These are phyloP conservation scores for Aspergillus flavus DNA, from an alignment of 2,329 filamentous ascomycete genomes.

Conservation along the genomic window DNA sequence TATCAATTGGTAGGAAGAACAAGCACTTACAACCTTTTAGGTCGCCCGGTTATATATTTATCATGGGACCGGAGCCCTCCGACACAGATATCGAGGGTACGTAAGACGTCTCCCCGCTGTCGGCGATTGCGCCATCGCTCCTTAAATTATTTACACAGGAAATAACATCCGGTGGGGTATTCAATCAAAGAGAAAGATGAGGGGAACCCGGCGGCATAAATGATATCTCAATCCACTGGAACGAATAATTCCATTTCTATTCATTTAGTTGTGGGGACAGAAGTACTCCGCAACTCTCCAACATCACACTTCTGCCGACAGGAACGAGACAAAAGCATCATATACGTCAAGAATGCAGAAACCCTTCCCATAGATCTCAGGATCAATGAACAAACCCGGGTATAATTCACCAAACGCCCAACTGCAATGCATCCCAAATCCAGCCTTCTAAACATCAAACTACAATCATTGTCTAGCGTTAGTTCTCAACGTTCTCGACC, in stretches of 20 bases:
- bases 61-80: neutral
- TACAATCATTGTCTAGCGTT: slow-evolving; percentile 22
- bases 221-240: neutral
- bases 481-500: slow-evolving; percentile 22
- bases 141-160: neutral
- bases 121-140: neutral
- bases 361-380: slow-evolving; percentile 2
- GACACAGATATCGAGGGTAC: neutral
- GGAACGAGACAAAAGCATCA: neutral
- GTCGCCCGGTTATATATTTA: neutral
- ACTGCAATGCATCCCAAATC: slow-evolving; percentile 19
- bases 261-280: neutral
- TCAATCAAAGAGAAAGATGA: neutral
- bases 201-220: neutral
- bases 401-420: slow-evolving; percentile 19
- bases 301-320: neutral
- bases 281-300: neutral
- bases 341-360: slow-evolving; percentile 9
- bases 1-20: neutral
- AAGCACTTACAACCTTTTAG: neutral
- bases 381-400: slow-evolving; percentile 8
- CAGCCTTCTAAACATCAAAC: neutral
- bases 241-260: neutral
- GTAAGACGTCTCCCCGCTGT: neutral
- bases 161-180: neutral